Base-by-base conservation (phyloP, 192 early-diverging fungal genomes). In the Backusella luteola region DNA sequence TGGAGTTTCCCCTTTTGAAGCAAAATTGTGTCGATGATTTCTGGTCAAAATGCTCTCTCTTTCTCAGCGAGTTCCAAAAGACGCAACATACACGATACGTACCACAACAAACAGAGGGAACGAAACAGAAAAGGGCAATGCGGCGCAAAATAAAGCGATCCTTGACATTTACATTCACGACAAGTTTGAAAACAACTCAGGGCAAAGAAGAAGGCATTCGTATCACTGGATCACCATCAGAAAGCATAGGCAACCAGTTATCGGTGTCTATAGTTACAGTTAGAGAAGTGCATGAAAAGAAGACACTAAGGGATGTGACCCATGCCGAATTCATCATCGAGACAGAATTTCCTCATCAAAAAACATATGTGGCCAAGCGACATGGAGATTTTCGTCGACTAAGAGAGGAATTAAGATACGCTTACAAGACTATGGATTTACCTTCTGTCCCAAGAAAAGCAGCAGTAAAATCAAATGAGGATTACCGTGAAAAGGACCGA, bases 1-100 rank as follows among this genome's bases (percentile, higher is more conserved):
- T 81, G 19, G 79, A 78, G 19, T 88, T 88, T 38, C 87, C 87
- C 9, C 84, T 88, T 53, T 76, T 88, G 23, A 78, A 81, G 14
- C 75, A 80, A 71, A 68, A 67, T 2, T 29, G 56, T n/a, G 56
- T 63, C 26, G 66, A 67, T 12, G 81, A 77, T 12, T 80, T 88
- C 29, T 88, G 87, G 87, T 70, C 59, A 7, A 88, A 88, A 70
- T 56, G 84, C 12, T 76, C 84, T 35, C 70, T 73, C 0, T 88
- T 88, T 36, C 42, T 88, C 14, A 71, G 77, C 6, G 84, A 86
- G 36, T 86, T 84, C 72, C 69, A 76, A n/a, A 86, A 85, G 73
- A 72, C 44, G 1, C 39, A 72, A 19, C 21, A 78, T 9, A 76
- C 81, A 39, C 78, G 79, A 3, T 66, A 34, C 42, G 32, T 82